A percentile compares a stretch with the other conserved stretches of the same genome.
phyloP scores from a whole-genome alignment of 495 filamentous ascomycete species.

The Penicillium longicatenatum region DNA sequence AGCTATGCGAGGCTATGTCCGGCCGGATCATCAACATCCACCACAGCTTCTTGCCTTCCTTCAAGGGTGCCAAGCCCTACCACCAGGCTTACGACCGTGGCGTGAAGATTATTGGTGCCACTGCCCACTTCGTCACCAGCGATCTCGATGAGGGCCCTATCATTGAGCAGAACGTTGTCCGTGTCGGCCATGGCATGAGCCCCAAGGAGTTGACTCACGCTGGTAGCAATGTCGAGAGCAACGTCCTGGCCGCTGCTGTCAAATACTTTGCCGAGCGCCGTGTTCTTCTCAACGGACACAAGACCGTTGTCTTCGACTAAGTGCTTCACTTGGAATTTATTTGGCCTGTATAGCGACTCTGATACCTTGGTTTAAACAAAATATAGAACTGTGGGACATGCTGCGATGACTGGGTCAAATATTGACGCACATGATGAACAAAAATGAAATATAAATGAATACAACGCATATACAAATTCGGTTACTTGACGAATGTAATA shows the following conservation, averaged over 20 bases:
- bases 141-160: conserved; percentile 78
- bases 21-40: conserved; percentile 83
- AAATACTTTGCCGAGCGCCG: conserved; percentile 73
- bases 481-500: neutral
- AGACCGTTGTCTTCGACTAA: conserved; percentile 72
- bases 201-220: conserved; percentile 70
- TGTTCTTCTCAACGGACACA: conserved; percentile 69
- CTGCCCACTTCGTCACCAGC: conserved; percentile 75
- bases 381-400: neutral
- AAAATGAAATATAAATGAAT: neutral
- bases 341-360: neutral
- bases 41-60: conserved; percentile 75
- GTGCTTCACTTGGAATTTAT: neutral
- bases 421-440: neutral
- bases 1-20: conserved; percentile 69
- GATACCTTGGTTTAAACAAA: neutral
- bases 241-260: conserved; percentile 69
- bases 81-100: conserved; percentile 77
- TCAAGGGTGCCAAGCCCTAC: conserved; percentile 82
- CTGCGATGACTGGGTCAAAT: neutral
- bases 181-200: conserved; percentile 69
- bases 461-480: neutral
- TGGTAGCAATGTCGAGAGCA: conserved; percentile 74
- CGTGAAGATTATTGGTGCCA: conserved; percentile 79
- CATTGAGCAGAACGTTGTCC: conserved; percentile 73